Base-by-base conservation (phyloP, 2,329 filamentous ascomycete species). In the Cladosporium halotolerans region DNA sequence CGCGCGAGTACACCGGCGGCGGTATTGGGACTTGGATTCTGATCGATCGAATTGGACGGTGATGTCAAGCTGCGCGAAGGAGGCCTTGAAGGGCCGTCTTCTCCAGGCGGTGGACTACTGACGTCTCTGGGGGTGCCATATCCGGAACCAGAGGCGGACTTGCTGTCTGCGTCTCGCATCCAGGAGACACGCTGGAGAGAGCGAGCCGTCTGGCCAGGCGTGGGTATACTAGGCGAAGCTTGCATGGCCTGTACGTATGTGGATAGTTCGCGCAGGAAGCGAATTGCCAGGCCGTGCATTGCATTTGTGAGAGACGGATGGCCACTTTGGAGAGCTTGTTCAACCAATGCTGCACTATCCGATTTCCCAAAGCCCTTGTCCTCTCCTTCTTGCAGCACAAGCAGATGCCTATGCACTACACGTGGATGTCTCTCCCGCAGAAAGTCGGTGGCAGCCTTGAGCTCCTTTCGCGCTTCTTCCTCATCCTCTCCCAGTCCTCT, bases 141-240 rank as follows among this genome's bases (percentile, higher is more conserved):
- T 7, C 61, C 60, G 1, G 63, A 66, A 34, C 53, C 55, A 2
- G 38, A 16, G 18, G 14, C 36, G 7, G 51, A 47, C 16, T 38
- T 36, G n/a, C 32, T 43, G n/a, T 53, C 51, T 16, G 36, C 36
- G 9, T 53, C 51, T 31, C 51, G 51, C 43, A 53, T 46, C 51
- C 51, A 53, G 10, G 51, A 53, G 7, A 34, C 45, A 65, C 73
- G 69, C 69, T 57, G 75, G 69, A 55, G 65, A 66, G 53, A 57
- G 41, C 60, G 81, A 73, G 59, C 58, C 18, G 60, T 63, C 47
- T 62, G 66, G 8, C 81, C 84, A 0, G 89, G 89, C 0, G 89
- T 91, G 57, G 92, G 87, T 55, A 96, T 84, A 3, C 81, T 84
- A 3, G 85, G 84, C 42, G 76, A 66, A 9, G 70, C 75, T 62